Base-by-base conservation (phyloP, 2,329 filamentous ascomycete genomes). In the Fusarium pseudoanthophilum region DNA sequence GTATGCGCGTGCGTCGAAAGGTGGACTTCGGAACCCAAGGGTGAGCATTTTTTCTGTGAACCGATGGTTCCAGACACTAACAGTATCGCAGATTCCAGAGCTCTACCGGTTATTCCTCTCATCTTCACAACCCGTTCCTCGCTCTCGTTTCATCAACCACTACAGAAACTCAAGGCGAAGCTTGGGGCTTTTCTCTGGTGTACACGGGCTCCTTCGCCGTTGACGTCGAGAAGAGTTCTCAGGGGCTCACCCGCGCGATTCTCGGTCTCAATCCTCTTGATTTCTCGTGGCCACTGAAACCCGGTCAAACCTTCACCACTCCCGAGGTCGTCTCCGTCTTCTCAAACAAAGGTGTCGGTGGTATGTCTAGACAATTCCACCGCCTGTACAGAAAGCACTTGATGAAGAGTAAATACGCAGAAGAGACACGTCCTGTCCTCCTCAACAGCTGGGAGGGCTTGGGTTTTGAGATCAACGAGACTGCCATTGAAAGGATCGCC, bases 371-470 rank as follows among this genome's bases (percentile, higher is more conserved):
- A n/a, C 87, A 85, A 13, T 87, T 91, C 73, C 90, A 92, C 74
- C 84, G 88, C 0, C 82, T 92, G 1, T 92, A 90, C 77, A 86
- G 87, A 55, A 87, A 89, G 64, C 87, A 92, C 69, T 83, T 92
- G 48, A 88, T 91, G 71, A 84, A 87, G 75, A 87, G 87, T 78
- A 87, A 89, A 70, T 86, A 86, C 71, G 89, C 85, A 11, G 83
- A 83, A 28, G 80, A 85, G 67, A 85, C 84, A 13, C 87, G 86
- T 0, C 90, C 89, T 0, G 82, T 87, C 0, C 80, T 92, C 32
- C 84, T 92, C 30, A 92, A 92, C 78, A 91, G 89, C 48, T 92
- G 90, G 90, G 90, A 92, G 74, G 90, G 89, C 0, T 81, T 91
- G 1, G 83, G 84, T 10, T 91, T 90, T 67, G 80, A 90, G 65